Evolutionary conservation across 352 stramenopile genomes (phyloP).

Genomic region (Blastocystis sp.): DNA sequence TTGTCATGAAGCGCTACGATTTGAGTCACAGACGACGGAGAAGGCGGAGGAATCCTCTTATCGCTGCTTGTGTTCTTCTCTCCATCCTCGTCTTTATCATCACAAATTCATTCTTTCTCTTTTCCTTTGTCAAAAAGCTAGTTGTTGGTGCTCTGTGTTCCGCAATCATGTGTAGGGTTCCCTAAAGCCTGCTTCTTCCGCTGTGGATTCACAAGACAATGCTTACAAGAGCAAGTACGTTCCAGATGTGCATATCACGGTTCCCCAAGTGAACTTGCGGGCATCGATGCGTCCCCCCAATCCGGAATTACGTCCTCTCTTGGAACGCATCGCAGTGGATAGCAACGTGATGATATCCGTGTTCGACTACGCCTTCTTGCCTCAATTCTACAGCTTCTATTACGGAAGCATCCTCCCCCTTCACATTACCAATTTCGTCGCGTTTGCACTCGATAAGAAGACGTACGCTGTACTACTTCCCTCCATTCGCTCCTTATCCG

Average conservation of each 20-base stretch:
- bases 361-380: constrained; percentile 65
- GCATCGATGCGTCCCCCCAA: constrained; percentile 4
- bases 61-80: neutral
- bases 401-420: constrained; percentile 63
- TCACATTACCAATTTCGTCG: constrained; percentile 67
- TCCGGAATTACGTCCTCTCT: constrained; percentile 19
- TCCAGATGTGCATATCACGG: neutral
- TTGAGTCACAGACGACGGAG: neutral
- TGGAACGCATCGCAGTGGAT: constrained; percentile 20
- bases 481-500: neutral
- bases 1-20: neutral
- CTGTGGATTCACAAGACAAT: too few species aligned
- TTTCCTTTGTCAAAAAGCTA: neutral
- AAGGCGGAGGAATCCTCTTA: neutral
- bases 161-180: neutral
- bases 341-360: constrained; percentile 69
- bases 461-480: constrained; percentile 34
- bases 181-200: neutral
- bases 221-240: neutral
- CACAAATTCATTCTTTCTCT: neutral
- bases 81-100: neutral
- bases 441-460: constrained; percentile 58
- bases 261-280: neutral
- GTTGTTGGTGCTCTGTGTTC: neutral
- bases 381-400: constrained; percentile 65